Base-by-base conservation (phyloP, 2,329 filamentous ascomycete species). In the Claviceps digitariae region DNA sequence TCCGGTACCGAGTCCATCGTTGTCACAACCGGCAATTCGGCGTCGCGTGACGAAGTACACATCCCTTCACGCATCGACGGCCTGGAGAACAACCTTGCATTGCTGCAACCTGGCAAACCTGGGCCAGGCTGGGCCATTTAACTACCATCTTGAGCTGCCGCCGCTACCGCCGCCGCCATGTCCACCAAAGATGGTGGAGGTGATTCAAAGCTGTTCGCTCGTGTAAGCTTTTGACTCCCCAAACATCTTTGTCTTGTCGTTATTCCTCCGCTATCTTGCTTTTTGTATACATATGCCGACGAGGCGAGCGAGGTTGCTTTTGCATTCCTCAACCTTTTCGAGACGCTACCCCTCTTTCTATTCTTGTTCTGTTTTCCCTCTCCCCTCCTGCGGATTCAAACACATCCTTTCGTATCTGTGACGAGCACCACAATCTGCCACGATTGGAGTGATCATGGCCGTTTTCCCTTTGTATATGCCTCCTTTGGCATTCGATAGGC, bases 171-270 rank as follows among this genome's bases (percentile, higher is more conserved):
- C 23, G 23, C 59, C 67, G 71, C 63, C 64, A 82, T 82, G 78
- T 75, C 78, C 63, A 72, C 67, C 64, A 69, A 75, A 57, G 72
- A 64, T 57, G 62, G 82, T 70, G 88, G 87, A 74, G 90, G 93
- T 72, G 93, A 97, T 82, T 95, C 93, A 74, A 97, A 96, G 82
- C 84, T 98, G 74, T 98, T 98, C 77, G 91, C 93, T 71, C 84
- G 93, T 77, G 93, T 98, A 81, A 77, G 78, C 70, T 54, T 56
- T 43, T 25, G 45, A 38, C 47, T 55, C 52, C 52, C 45, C 48
- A 45, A 51, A 41, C 13, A 20, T 21, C 27, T 29, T 29, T 29
- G 6, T 29, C 10, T 41, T 38, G 25, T 29, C 47, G 29, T 52
- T 38, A 17, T 40, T 23, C 45, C 27, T 20, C 52, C n/a, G 20